Base-by-base conservation (phyloP, 2,329 filamentous ascomycete genomes). In the Stachybotrys elegans region DNA sequence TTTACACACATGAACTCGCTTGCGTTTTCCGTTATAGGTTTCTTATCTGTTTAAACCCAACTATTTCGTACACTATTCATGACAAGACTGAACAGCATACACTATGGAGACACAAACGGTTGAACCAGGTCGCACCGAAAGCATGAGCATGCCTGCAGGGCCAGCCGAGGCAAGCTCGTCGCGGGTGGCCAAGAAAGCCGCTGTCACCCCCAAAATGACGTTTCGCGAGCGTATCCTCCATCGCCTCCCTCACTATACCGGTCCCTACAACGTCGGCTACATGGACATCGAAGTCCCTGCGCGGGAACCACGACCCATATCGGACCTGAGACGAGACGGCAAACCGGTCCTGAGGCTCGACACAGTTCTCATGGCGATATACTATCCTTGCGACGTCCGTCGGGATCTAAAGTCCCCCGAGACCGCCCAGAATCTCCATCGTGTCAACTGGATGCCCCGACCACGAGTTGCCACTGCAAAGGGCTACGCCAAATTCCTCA, bases 191-290 rank as follows among this genome's bases (percentile, higher is more conserved):
- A 40, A 29, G 12, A 44, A 16, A 25, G 48, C 57, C 5, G 55
- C 58, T 4, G 49, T 58, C 5, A 52, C 48, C 12, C 62, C 62
- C 16, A 52, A 50, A 14, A 61, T 58, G 35, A 57, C 60, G 7
- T 43, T 66, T 34, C 59, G 63, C 37, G 69, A 72, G 43, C 54
- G 54, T n/a, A 53, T 70, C 39, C 58, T 70, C 29, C 66, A 71
- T 53, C 53, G 61, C 4, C 77, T 87, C 41, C 83, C 83, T 4
- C 57, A 70, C 13, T 84, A 84, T 55, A 73, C 76, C 2, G 83
- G 84, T 1, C 79, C 79, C 1, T 84, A 86, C 59, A 74, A 75
- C 49, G 83, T 88, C 32, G 83, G 84, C 21, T 84, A 79, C 12
- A 72, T 85, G 58, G 82, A 86, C 52, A 69, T 83, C 45, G 83